Base-by-base conservation (phyloP, 2,329 filamentous ascomycete species). In the Monilinia polystroma region DNA sequence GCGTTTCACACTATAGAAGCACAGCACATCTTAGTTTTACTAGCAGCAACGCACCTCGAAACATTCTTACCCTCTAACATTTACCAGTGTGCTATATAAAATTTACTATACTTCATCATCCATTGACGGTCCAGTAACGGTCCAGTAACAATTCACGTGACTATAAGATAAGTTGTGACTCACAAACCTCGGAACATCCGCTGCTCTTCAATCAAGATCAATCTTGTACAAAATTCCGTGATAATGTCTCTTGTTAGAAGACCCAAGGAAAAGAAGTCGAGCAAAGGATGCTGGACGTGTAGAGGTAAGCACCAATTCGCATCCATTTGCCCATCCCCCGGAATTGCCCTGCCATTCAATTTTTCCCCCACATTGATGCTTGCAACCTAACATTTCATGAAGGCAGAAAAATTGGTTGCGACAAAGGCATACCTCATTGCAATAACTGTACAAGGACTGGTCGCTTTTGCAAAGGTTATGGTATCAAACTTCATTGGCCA, bases 371-470 rank as follows among this genome's bases (percentile, higher is more conserved):
- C 51, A 55, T 26, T 8, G 38, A 47, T 38, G 18, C 41, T 16
- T 14, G 14, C 26, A n/a, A 68, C 18, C 55, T 69, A 57, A 41
- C 64, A 66, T 64, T 64, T 66, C 32, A 41, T 52, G 23, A 72
- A 82, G 81, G 77, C 68, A 80, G 80, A 66, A 82, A 82, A 72
- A 79, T 82, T 67, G 80, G 80, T 55, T 82, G 81, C 68, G 81
- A 83, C 72, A 78, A 78, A 63, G 73, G 75, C 18, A 73, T 79
- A 32, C 81, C 81, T 4, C 70, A 72, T 29, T 83, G 81, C 73
- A 75, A 77, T 57, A 82, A 81, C 70, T 83, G 81, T 69, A 73
- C 75, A 18, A 76, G 78, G 29, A 79, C 80, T 2, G 77, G 77
- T 23, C 77, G 81, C 68, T 66, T 75, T 67, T 83, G 81, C 70